Evolutionary conservation across 202 grass and related monocot genomes (phyloP).

Genomic region (Dendrocalamus latiflorus): DNA sequence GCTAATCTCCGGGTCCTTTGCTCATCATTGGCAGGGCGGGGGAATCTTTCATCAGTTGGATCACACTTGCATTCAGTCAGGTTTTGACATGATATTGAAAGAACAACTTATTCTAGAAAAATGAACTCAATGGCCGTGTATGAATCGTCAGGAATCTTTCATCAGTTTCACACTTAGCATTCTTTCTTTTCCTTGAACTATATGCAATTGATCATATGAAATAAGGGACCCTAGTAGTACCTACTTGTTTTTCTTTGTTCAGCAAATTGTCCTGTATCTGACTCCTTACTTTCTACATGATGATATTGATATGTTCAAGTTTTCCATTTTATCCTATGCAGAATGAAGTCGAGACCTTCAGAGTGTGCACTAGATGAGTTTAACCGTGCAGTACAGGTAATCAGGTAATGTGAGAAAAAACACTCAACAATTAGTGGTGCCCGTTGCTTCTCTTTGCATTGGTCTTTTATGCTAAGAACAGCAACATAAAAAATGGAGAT

Average conservation of each 20-base stretch:
- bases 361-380: neutral
- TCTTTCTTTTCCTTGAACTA: neutral
- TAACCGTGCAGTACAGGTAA: neutral
- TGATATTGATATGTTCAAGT: neutral
- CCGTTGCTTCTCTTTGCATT: neutral
- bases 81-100: constrained; percentile 39
- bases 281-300: neutral
- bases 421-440: neutral
- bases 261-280: neutral
- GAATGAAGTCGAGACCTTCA: neutral
- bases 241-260: neutral
- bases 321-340: neutral
- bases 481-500: constrained; percentile 12
- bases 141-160: constrained; percentile 33
- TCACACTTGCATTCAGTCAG: constrained; percentile 31
- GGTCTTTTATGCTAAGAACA: constrained; percentile 30
- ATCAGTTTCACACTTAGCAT: constrained; percentile 24
- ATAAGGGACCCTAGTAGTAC: neutral
- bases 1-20: constrained; percentile 19
- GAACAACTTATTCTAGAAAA: neutral
- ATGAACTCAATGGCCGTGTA: constrained; percentile 3
- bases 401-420: neutral
- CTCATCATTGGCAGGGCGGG: constrained; percentile 42
- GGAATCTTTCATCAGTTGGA: constrained; percentile 53
- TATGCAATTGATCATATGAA: neutral